Conservation (phyloP, 1,284 basidiomycete species). For the Calocybe gambosa region DNA sequence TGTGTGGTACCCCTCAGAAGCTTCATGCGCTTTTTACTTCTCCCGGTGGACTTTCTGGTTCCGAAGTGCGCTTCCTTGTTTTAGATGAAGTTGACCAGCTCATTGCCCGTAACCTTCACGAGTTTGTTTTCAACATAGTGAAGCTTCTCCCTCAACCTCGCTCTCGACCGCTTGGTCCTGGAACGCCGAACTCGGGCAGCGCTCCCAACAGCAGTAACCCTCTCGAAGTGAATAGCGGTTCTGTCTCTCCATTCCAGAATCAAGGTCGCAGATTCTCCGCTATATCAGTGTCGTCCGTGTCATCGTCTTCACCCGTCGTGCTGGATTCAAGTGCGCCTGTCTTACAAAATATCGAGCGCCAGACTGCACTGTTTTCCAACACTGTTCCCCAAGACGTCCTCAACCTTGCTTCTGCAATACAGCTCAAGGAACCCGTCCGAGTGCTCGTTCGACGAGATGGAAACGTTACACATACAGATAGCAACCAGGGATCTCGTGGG, state of each 20-base stretch:
- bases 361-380: conserved; percentile 95
- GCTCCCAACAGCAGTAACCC: conserved; percentile 24
- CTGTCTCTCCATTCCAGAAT: conserved; percentile 46
- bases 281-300: conserved; percentile 38
- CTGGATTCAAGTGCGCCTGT: conserved; percentile 28
- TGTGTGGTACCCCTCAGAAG: conserved; percentile 96
- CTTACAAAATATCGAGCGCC: conserved; percentile 62
- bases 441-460: conserved; percentile 96
- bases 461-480: conserved; percentile 69
- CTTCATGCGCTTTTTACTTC: conserved; percentile 89
- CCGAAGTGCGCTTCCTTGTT: conserved; percentile 87
- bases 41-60: conserved; percentile 66
- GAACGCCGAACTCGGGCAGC: conserved; percentile 33
- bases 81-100: conserved; percentile 97
- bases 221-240: conserved; percentile 41
- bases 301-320: conserved; percentile 36
- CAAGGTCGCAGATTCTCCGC: conserved; percentile 55
- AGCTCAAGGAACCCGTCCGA: conserved; percentile 90
- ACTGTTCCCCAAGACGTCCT: conserved; percentile 92
- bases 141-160: conserved; percentile 83
- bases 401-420: conserved; percentile 82
- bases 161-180: conserved; percentile 49
- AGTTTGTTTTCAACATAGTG: conserved; percentile 90
- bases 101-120: conserved; percentile 93
- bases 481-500: conserved; percentile 70